phyloP scores from a whole-genome alignment of 441 rosid species.

The Jatropha podagrica region DNA sequence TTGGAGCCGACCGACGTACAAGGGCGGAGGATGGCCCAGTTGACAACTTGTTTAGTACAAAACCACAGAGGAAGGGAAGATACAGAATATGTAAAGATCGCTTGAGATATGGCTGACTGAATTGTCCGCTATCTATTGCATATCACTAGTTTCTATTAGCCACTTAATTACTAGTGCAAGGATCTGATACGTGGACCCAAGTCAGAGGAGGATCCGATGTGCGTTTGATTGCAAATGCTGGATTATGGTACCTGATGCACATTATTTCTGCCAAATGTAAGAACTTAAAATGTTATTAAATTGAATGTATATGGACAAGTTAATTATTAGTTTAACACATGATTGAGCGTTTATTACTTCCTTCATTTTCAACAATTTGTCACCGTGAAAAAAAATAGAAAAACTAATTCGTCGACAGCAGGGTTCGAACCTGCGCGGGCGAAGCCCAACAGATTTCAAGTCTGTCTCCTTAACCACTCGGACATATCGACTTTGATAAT shows the following conservation, averaged over 20 bases:
- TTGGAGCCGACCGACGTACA: background rate
- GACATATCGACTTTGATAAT: slow-evolving; percentile 63
- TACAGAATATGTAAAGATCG: background rate
- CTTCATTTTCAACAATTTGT: too few relatives aligned
- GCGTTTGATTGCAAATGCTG: background rate
- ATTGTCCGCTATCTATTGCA: background rate
- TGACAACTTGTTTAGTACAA: background rate
- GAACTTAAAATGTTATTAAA: too few relatives aligned
- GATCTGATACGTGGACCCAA: slow-evolving; percentile 7
- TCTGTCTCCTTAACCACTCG: slow-evolving; percentile 98
- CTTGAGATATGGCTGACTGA: too few relatives aligned
- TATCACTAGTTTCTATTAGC: slow-evolving; percentile 8
- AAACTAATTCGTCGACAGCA: slow-evolving; percentile 61
- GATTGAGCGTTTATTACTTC: too few relatives aligned
- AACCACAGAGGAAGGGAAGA: too few relatives aligned
- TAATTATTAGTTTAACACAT: too few relatives aligned
- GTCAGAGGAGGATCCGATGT: slow-evolving; percentile 20
- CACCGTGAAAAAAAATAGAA: background rate
- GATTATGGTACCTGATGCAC: background rate
- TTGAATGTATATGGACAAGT: too few relatives aligned
- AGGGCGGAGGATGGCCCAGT: background rate
- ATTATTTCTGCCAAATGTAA: too few relatives aligned
- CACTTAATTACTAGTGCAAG: background rate
- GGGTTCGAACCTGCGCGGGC: slow-evolving; percentile 99
- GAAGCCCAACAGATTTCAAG: slow-evolving; percentile 95